Base-by-base conservation (phyloP, 2,329 filamentous ascomycete genomes). In the Aspergillus sp. region DNA sequence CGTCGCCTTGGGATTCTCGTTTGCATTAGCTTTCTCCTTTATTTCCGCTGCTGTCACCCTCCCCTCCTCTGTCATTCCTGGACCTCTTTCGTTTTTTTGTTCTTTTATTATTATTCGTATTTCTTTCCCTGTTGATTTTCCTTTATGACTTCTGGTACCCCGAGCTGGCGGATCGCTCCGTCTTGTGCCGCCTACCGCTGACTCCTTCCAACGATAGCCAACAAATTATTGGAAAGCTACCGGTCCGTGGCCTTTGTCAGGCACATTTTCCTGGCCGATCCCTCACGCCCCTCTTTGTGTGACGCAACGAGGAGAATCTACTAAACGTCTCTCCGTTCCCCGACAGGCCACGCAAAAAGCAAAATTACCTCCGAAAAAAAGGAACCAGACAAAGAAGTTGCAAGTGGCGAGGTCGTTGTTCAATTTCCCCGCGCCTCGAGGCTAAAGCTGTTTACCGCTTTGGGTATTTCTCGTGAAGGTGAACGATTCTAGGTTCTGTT, bases 1-100 rank as follows among this genome's bases (percentile, higher is more conserved):
- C 63, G 61, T 56, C 58, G 53, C 53, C 54, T 36, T 63, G 61
- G 62, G 53, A 42, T 58, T 54, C 56, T 46, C 42, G 26, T 62
- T 57, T 52, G 52, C 52, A 57, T 57, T 58, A 58, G 57, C 52
- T 56, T 36, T 50, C 24, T 58, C 42, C 50, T 52, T 22, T 47
- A 47, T 47, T 47, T 47, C 45, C 45, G 45, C 54, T n/a, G 36
- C 47, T 42, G 18, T 6, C 22, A 52, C 36, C 52, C 52, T 53
- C 51, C 39, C 54, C 42, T 59, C 49, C 49, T 50, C 56, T 39
- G 50, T 52, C 42, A 51, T 18, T 46, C 22, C 31, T 24, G 31
- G 20, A 6, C 32, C 22, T 24, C 22, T 24, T 24, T 24, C 2
- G 4, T 24, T 55, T 22, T 22, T 22, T 22, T 24, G 18, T 55